phyloP scores from a whole-genome alignment of 2,329 filamentous ascomycete species.

The Clarireedia sp. region DNA sequence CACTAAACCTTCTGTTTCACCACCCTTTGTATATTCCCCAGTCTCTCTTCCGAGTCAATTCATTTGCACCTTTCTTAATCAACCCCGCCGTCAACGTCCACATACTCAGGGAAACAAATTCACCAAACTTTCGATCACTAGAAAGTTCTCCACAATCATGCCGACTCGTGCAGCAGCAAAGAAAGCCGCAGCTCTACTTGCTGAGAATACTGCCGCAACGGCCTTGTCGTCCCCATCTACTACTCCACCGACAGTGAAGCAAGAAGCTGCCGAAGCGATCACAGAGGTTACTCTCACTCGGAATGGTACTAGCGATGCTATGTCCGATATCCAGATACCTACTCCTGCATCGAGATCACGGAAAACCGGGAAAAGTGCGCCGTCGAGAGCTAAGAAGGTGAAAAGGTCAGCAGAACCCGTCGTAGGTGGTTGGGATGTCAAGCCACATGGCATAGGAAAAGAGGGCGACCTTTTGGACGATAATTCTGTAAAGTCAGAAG shows the following conservation, averaged over 20 bases:
- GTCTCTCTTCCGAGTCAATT: too few species aligned
- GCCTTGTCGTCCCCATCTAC: constrained; percentile 1
- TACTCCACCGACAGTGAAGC: neutral
- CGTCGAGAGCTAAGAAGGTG: constrained; percentile 7
- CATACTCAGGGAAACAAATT: too few species aligned
- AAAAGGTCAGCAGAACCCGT: constrained; percentile 9
- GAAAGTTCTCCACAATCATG: neutral
- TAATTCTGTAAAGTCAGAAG: neutral
- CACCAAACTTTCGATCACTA: too few species aligned
- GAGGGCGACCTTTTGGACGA: constrained; percentile 14
- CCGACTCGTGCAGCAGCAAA: constrained; percentile 4
- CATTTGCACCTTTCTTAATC: too few species aligned
- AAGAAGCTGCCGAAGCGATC: neutral
- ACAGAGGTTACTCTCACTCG: neutral
- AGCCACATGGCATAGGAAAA: constrained; percentile 49
- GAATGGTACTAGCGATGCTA: neutral
- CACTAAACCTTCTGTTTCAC: too few species aligned
- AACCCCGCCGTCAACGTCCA: too few species aligned
- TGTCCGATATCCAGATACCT: neutral
- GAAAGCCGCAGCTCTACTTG: neutral
- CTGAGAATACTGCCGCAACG: neutral
- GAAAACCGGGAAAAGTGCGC: constrained; percentile 9
- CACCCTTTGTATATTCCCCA: too few species aligned
- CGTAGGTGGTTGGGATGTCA: constrained; percentile 33
- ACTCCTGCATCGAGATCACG: neutral